Percentiles rank a stretch among this genome's conserved stretches.
Evolutionary conservation across 441 rosid species (phyloP).

Genomic region (Eruca vesicaria): DNA sequence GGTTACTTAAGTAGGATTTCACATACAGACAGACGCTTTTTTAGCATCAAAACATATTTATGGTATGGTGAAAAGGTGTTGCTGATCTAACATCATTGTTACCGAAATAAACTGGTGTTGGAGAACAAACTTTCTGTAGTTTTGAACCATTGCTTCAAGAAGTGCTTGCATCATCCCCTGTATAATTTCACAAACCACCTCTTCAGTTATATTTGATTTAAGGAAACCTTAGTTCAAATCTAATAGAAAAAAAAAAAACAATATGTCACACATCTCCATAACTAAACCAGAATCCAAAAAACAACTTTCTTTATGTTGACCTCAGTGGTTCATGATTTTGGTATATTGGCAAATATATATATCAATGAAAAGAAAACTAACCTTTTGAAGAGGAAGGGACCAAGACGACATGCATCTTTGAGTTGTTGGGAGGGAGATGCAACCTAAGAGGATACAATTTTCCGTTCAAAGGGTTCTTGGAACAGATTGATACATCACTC

Average conservation of each 20-base stretch:
- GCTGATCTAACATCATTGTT: neutral
- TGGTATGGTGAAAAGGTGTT: neutral
- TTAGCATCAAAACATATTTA: neutral
- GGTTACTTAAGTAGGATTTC: neutral
- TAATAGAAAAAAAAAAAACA: too few species aligned
- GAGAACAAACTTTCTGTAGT: conserved; percentile 7
- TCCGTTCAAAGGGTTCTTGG: conserved; percentile 51
- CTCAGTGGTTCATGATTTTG: neutral
- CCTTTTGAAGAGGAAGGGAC: conserved; percentile 57
- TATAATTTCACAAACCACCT: conserved; percentile 10
- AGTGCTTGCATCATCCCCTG: conserved; percentile 35
- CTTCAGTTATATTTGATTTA: neutral
- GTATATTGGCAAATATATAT: neutral
- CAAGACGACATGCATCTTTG: conserved; percentile 52
- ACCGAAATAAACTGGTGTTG: neutral
- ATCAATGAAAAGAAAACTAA: conserved; percentile 8
- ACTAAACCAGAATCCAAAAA: neutral
- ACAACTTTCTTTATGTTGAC: neutral
- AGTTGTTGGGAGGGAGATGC: conserved; percentile 71
- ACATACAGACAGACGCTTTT: neutral
- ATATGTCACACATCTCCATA: too few species aligned
- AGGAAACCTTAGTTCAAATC: neutral
- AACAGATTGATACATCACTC: conserved; percentile 47
- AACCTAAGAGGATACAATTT: conserved; percentile 61
- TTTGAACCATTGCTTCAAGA: conserved; percentile 27